Conservation (phyloP, 805 yeast genomes). For the Wickerhamiella kazuoi region DNA sequence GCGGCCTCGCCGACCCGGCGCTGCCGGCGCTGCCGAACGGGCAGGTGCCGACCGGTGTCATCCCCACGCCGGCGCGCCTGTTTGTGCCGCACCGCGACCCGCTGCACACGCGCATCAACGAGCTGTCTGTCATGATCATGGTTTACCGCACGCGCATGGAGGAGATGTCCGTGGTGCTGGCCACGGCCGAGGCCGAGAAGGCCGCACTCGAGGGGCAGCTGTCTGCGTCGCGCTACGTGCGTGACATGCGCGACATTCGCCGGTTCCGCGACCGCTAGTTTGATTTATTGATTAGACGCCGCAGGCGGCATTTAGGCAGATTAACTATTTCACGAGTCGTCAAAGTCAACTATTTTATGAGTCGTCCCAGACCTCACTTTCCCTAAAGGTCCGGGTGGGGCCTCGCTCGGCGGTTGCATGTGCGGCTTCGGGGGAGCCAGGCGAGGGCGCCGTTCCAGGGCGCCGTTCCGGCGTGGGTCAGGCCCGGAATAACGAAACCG, state of each 20-base stretch:
- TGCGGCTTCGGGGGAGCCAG: too few species aligned
- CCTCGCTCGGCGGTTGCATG: too few species aligned
- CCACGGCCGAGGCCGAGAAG: neutral
- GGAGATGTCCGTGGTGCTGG: neutral
- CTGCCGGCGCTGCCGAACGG: neutral
- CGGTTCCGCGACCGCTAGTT: neutral
- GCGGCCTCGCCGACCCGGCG: neutral
- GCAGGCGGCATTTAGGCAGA: too few species aligned
- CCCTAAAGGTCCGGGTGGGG: too few species aligned
- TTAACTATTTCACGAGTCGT: too few species aligned
- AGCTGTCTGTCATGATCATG: conserved; percentile 2
- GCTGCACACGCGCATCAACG: conserved; percentile 1
- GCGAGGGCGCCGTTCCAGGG: too few species aligned
- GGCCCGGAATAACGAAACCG: too few species aligned
- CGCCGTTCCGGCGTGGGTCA: too few species aligned
- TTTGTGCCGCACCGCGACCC: neutral
- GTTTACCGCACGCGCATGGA: neutral
- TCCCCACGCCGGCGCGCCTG: neutral
- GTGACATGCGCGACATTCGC: neutral
- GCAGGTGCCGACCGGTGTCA: neutral
- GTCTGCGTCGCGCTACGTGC: neutral
- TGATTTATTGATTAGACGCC: too few species aligned
- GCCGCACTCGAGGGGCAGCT: neutral
- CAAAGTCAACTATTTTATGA: too few species aligned
- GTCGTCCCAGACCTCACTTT: too few species aligned